Conservation (phyloP, 2,329 filamentous ascomycete genomes). For the Cytospora piceicola region DNA sequence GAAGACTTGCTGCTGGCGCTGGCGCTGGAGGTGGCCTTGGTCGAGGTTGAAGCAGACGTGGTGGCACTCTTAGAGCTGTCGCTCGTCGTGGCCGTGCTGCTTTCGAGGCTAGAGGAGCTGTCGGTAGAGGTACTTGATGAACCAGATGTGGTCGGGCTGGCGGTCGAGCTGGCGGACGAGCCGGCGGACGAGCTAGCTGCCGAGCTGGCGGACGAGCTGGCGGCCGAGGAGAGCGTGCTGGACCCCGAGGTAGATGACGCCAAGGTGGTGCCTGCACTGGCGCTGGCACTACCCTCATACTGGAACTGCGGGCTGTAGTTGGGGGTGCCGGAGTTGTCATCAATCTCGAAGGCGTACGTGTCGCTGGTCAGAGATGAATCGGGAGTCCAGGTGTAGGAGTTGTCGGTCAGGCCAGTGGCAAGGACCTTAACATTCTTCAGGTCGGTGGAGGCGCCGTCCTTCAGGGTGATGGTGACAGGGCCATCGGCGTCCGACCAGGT, state of each 20-base stretch:
- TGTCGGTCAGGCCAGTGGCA: slow-evolving; percentile 41
- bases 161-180: slow-evolving; percentile 25
- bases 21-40: slow-evolving; percentile 21
- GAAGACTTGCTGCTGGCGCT: slow-evolving; percentile 27
- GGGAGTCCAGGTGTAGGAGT: slow-evolving; percentile 46
- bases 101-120: slow-evolving; percentile 32
- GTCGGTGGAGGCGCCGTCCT: slow-evolving; percentile 43
- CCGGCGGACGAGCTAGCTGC: slow-evolving; percentile 23
- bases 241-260: slow-evolving; percentile 29
- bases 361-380: slow-evolving; percentile 42
- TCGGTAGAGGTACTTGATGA: slow-evolving; percentile 26
- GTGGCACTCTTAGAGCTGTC: slow-evolving; percentile 31
- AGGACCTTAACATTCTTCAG: slow-evolving; percentile 40
- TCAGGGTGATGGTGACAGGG: slow-evolving; percentile 48
- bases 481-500: slow-evolving; percentile 47
- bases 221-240: slow-evolving; percentile 19
- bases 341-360: slow-evolving; percentile 52
- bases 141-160: slow-evolving; percentile 30
- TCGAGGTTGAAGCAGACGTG: slow-evolving; percentile 28
- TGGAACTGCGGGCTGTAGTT: slow-evolving; percentile 52
- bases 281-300: slow-evolving; percentile 37
- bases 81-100: slow-evolving; percentile 32
- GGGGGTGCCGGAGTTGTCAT: slow-evolving; percentile 41
- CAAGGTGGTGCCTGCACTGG: slow-evolving; percentile 30
- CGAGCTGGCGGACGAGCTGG: slow-evolving; percentile 24